A percentile compares a stretch with the other conserved stretches of the same genome.
phyloP scores from a whole-genome alignment of 495 filamentous ascomycete genomes.

The Aspergillus steynii region DNA sequence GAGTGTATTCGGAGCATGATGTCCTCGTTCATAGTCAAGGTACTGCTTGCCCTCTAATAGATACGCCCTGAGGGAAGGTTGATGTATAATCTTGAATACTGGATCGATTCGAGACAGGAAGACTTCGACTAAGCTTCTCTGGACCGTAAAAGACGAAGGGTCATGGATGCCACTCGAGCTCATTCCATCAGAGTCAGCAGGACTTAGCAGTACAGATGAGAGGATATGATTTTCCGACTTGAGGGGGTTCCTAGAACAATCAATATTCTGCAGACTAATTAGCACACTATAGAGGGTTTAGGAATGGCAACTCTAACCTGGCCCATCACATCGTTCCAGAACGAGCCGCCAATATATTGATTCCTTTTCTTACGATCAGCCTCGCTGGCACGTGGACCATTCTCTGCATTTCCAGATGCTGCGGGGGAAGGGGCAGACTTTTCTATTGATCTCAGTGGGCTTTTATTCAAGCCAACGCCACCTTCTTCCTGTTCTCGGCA shows the following conservation, averaged over 20 bases:
- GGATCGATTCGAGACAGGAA: slow-evolving; percentile 41
- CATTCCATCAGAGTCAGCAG: neutral
- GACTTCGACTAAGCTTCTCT: slow-evolving; percentile 17
- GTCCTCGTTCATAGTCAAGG: slow-evolving; percentile 34
- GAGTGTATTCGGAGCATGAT: slow-evolving; percentile 42
- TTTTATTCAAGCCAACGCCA: neutral
- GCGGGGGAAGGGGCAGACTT: neutral
- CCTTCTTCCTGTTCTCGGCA: neutral
- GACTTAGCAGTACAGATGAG: neutral
- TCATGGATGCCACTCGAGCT: neutral
- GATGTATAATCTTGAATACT: slow-evolving; percentile 42
- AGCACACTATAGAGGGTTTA: neutral
- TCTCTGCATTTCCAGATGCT: no score
- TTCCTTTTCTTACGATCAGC: no score
- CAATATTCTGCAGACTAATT: neutral
- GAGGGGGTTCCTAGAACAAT: neutral
- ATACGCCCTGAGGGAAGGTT: slow-evolving; percentile 33
- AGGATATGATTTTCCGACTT: neutral
- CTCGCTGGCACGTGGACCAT: no score
- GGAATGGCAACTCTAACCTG: neutral
- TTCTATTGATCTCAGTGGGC: no score
- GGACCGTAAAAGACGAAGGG: neutral
- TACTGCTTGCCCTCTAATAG: slow-evolving; percentile 32
- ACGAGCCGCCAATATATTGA: no score
- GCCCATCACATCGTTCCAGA: neutral